Percentiles rank a stretch among this genome's conserved stretches.
These are phyloP conservation scores for Mollisia scopiformis DNA, from an alignment of 2,329 filamentous ascomycete species.

Conservation along the genomic window DNA sequence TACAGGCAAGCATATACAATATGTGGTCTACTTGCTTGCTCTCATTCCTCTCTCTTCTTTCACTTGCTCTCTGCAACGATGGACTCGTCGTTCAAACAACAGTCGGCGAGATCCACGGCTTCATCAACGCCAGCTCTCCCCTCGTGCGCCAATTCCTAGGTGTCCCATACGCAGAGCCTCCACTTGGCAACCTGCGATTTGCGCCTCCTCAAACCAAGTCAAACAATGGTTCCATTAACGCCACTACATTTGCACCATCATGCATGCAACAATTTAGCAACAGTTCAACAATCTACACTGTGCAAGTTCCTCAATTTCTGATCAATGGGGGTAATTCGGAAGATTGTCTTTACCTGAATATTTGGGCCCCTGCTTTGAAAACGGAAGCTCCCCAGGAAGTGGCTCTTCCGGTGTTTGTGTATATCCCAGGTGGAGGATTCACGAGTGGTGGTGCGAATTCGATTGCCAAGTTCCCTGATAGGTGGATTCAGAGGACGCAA, in stretches of 20 bases:
- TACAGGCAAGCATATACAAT: too few relatives aligned
- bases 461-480: slow-evolving; percentile 15
- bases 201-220: slow-evolving; percentile 30
- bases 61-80: slow-evolving; percentile 1
- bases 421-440: slow-evolving; percentile 47
- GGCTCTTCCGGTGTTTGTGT: slow-evolving; percentile 42
- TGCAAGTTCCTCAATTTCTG: slow-evolving; percentile 12
- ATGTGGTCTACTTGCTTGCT: too few relatives aligned
- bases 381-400: slow-evolving; percentile 24
- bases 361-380: slow-evolving; percentile 35
- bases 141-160: slow-evolving; percentile 39
- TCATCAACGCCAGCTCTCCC: slow-evolving; percentile 21
- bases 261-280: slow-evolving; percentile 22
- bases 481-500: slow-evolving; percentile 17
- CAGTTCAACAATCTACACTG: slow-evolving; percentile 16
- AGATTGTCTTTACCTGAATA: slow-evolving; percentile 41
- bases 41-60: not conserved
- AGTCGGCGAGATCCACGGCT: slow-evolving; percentile 17
- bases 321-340: slow-evolving; percentile 29
- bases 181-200: slow-evolving; percentile 41
- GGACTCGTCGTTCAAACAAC: slow-evolving; percentile 16
- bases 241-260: slow-evolving; percentile 22
- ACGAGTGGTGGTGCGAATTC: slow-evolving; percentile 20
- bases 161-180: slow-evolving; percentile 42
- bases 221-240: slow-evolving; percentile 9